Evolutionary conservation across 495 filamentous ascomycete genomes (phyloP), one percentile per base, ranked within the genome.

Genomic region (Neurospora tetraspora): DNA sequence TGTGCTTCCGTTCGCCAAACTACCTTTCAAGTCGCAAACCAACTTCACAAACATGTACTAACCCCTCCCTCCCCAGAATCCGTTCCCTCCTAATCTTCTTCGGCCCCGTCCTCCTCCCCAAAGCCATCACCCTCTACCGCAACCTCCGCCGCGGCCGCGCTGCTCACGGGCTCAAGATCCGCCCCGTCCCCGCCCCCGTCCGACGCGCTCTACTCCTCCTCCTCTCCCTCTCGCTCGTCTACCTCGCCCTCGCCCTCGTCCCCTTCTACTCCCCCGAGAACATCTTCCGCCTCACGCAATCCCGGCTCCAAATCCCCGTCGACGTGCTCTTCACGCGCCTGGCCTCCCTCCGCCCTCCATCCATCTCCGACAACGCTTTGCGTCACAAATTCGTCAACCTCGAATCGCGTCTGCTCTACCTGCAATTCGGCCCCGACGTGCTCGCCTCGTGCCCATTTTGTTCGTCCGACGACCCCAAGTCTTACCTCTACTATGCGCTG

Each of bases 321-420:
- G 92, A 97, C 78, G 90, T 95, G 45, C 87, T 99, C 78, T 97
- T 98, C 81, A 88, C 85, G 70, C 93, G 95, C 7, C 88, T 99
- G 7, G 80, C 88, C 18, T 78, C 86, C 23, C 77, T 91, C 70
- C 91, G 93, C 1, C 85, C 89, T 0, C 85, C 94, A 20, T 93
- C 90, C 0, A 73, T 84, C 1, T 72, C 78, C 34, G 94, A 98
- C 82, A 80, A 83, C 39, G 81, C 85, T 20, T 87, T 97, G 8
- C 88, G 88, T 71, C 78, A 83, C 9, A 91, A 90, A 73, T 88
- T 98, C 76, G 87, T 81, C 71, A 91, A 88, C 39, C 81, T 91
- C 70, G 91, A 92, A 69, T 89, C 89, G 7, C 86, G 94, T 53
- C 89, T 94, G 27, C 85, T 96, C 7, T 98, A 97, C 81, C 86